These are phyloP conservation scores for Blastocystis sp. DNA, from an alignment of 352 stramenopile genomes.

Conservation along the genomic window DNA sequence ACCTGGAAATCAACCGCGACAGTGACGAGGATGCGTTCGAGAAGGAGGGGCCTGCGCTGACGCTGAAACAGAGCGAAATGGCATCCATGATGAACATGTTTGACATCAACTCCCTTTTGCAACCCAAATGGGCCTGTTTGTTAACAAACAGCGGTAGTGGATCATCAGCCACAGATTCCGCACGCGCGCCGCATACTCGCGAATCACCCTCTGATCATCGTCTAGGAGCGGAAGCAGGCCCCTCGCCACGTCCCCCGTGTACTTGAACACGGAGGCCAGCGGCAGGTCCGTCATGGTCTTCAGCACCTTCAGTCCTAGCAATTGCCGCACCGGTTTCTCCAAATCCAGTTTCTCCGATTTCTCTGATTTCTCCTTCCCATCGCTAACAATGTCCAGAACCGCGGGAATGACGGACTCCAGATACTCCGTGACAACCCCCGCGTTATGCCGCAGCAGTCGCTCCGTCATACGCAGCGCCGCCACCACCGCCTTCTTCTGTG, in stretches of 20 bases:
- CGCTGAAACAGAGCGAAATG: background rate
- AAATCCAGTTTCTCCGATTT: background rate
- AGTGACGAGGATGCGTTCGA: background rate
- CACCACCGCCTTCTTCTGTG: background rate
- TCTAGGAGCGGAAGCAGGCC: background rate
- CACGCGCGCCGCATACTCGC: constrained; percentile 32
- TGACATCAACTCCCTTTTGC: constrained; percentile 30
- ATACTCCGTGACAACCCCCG: background rate
- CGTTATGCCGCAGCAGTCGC: background rate
- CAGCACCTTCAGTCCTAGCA: constrained; percentile 5
- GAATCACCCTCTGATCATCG: constrained; percentile 45
- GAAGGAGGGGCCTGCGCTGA: background rate
- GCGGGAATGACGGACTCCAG: background rate
- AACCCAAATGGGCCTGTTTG: constrained; percentile 2
- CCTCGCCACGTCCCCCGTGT: background rate
- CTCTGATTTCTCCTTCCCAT: background rate
- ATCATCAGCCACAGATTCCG: constrained; percentile 66
- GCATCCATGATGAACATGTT: constrained; percentile 35
- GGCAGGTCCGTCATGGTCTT: constrained; percentile 15
- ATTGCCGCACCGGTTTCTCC: background rate
- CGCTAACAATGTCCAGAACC: background rate
- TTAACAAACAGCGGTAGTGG: constrained; percentile 63
- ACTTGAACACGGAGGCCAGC: background rate
- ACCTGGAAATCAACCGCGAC: background rate
- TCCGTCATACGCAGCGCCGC: background rate